Evolutionary conservation across 2,329 filamentous ascomycete species (phyloP), one percentile per base, ranked within the genome.

Genomic region (Apiospora malaysiana): DNA sequence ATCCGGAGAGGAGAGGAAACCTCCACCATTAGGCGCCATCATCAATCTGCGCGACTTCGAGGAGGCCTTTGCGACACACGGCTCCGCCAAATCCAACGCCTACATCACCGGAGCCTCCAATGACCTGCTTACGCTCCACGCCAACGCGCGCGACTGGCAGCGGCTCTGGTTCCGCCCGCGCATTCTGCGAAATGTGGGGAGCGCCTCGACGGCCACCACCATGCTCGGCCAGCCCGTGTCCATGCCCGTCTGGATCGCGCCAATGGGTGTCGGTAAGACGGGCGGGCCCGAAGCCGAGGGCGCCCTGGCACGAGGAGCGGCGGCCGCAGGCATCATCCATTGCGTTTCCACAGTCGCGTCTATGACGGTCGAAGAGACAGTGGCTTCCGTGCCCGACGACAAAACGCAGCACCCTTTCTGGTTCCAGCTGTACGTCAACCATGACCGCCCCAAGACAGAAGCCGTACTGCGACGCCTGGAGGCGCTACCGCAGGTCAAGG

Each of bases 401-500:
- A 45, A 45, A 14, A 12, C n/a, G 32, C 27, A 37, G 9, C 23
- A 70, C 23, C 72, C 72, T 2, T 70, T 70, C 18, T 73, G 70
- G 42, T 73, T 73, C 68, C 72, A 73, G 69, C 68, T 73, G 2
- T 73, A 73, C 45, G 70, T 73, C 59, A 68, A 73, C 68, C 69
- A 68, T 46, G 25, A 72, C 25, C 49, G 72, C 8, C 25, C 16
- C 6, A 73, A 73, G 68, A 70, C 72, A 7, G 71, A 69, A 27
- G 63, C 32, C 16, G 49, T 66, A 40, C 65, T 73, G 18, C 45
- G 18, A 4, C 47, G 70, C 7, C 45, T 73, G 21, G 49, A 51
- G 16, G 45, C 6, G 25, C 21, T 32, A 21, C 72, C 83, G 1
- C 86, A 87, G 0, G 82, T 87, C 16, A 83, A 84, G 70, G 88